Evolutionary conservation across 1,139 yeast genomes (phyloP), one percentile per base, ranked within the genome.

Genomic region (Zygosaccharomyces sapae): DNA sequence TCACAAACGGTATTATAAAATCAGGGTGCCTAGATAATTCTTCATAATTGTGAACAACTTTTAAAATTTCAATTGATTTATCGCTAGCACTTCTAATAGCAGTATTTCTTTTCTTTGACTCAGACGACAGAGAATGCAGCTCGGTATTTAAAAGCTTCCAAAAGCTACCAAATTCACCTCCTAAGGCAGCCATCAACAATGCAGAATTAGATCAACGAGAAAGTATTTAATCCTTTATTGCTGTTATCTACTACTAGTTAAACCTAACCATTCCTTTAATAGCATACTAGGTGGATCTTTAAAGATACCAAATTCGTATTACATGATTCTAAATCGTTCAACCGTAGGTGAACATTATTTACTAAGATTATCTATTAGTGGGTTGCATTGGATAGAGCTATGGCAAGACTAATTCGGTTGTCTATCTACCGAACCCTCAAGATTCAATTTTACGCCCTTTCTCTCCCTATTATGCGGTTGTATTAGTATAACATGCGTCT

Each of bases 31-130:
- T 47, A 41, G 57, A 51, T 40, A 64, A 41, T 41, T 61, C 69
- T 45, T 68, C 59, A 45, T 68, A 47, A 54, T 63, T 52, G 24
- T 62, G 57, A 42, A 58, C 61, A 27, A 69, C 61, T 50, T 75
- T 77, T 45, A 83, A 63, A 9, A 73, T 67, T 22, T 74, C 74
- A 31, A 82, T 58, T 1, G 89, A 81, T 45, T 68, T 68, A 41
- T 85, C 94, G 52, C 90, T 74, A 1, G 87, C 83, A 62, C 71
- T 66, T 42, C 78, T 78, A 30, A 89, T 77, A 25, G 85, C 92
- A 0, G 80, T 62, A 58, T 80, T 79, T 54, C 87, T 73, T 47
- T 96, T 73, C 63, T 80, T 83, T 7, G 92, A 75, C 57, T 89
- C 96, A 1, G 83, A 67, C 7, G 81, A 71, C 51, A 90, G 70